Percentiles rank a stretch among this genome's conserved stretches.
Evolutionary conservation across 179 eudicot species (phyloP).

Genomic region (Silene vulgaris): DNA sequence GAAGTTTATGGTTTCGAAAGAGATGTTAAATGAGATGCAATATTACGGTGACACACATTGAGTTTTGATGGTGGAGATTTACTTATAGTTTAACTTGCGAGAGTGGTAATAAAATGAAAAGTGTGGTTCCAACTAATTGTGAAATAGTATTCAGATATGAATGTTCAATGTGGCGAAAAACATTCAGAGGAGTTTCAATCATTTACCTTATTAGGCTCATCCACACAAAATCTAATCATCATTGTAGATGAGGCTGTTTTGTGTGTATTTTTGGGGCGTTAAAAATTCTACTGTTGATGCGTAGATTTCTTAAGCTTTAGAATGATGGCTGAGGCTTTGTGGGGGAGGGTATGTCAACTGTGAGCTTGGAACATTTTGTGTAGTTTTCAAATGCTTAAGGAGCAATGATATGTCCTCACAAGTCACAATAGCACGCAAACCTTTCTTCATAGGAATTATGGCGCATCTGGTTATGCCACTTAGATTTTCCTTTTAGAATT

Average conservation of each 20-base stretch:
- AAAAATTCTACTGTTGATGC: neutral
- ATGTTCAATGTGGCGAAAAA: neutral
- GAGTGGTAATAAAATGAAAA: neutral
- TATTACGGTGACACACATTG: neutral
- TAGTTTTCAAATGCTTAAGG: neutral
- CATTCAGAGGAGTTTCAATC: neutral
- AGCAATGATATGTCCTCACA: neutral
- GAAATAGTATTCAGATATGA: neutral
- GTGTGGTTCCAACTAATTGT: neutral
- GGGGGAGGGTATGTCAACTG: neutral
- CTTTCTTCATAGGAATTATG: neutral
- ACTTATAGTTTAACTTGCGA: neutral
- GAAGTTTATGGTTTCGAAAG: neutral
- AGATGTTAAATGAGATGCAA: neutral
- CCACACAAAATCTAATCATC: neutral
- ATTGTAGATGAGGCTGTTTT: constrained; percentile 4
- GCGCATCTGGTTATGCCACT: neutral
- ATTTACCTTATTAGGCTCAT: neutral
- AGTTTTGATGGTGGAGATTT: neutral
- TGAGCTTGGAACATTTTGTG: neutral
- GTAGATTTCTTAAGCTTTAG: neutral
- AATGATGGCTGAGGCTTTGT: neutral
- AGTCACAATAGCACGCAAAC: neutral
- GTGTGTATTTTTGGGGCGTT: neutral
- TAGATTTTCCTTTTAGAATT: neutral